phyloP scores from a whole-genome alignment of 2,329 filamentous ascomycete species.

The Neofusicoccum cordaticola region DNA sequence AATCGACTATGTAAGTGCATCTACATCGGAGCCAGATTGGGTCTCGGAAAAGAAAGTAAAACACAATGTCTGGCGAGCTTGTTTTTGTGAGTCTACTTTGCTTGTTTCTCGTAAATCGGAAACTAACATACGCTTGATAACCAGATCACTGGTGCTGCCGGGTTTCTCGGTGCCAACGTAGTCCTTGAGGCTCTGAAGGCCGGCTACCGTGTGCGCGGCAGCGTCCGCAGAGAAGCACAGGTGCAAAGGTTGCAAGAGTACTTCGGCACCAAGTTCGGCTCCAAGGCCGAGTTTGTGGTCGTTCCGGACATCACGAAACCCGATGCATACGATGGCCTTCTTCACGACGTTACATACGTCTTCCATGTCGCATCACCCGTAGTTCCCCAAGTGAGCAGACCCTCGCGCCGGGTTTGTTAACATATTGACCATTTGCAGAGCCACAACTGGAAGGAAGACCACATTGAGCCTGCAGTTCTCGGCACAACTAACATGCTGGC shows the following conservation, averaged over 20 bases:
- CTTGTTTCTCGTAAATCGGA: not conserved
- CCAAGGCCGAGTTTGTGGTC: conserved; percentile 20
- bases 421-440: not conserved
- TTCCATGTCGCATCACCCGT: conserved; percentile 33
- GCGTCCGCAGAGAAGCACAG: conserved; percentile 20
- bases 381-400: conserved; percentile 10
- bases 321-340: conserved; percentile 19
- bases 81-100: not conserved
- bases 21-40: not conserved
- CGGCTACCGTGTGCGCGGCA: conserved; percentile 17
- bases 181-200: conserved; percentile 15
- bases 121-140: not conserved
- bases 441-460: conserved; percentile 22
- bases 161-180: conserved; percentile 13
- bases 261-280: conserved; percentile 17
- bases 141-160: conserved; percentile 15
- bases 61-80: conserved; percentile 5
- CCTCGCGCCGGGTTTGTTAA: not conserved
- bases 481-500: conserved; percentile 26
- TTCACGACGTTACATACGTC: conserved; percentile 26
- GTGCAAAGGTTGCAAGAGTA: conserved; percentile 16
- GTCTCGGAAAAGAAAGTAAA: not conserved
- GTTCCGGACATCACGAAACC: conserved; percentile 21
- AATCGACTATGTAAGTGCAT: too few relatives aligned
- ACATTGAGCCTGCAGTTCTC: conserved; percentile 27